Percentiles rank a stretch among this genome's conserved stretches.
Evolutionary conservation across 2,329 filamentous ascomycete genomes (phyloP).

Genomic region (Cladosporium austrohemisphaericum): DNA sequence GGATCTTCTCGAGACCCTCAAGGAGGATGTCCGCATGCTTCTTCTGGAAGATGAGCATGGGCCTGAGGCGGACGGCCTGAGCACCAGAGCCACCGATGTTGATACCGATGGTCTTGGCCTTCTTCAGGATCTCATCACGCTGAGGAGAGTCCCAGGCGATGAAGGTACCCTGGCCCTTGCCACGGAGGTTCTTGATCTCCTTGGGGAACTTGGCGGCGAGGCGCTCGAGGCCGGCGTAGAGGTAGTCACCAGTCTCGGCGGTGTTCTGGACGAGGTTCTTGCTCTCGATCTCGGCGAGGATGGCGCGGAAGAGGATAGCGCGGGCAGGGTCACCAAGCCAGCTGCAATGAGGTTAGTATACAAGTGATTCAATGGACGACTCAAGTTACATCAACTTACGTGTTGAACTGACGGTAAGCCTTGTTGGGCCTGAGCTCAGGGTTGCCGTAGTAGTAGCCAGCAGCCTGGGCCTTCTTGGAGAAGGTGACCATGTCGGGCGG

Average conservation of each 20-base stretch:
- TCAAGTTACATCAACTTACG: slow-evolving; percentile 34
- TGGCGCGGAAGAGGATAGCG: slow-evolving; percentile 79
- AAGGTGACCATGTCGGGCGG: slow-evolving; percentile 94
- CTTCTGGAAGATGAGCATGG: slow-evolving; percentile 91
- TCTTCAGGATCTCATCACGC: slow-evolving; percentile 73
- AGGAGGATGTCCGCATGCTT: slow-evolving; percentile 83
- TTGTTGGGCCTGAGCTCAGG: slow-evolving; percentile 78
- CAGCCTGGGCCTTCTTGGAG: slow-evolving; percentile 91
- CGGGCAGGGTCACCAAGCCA: slow-evolving; percentile 93
- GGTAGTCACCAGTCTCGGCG: slow-evolving; percentile 71
- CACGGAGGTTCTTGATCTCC: slow-evolving; percentile 78
- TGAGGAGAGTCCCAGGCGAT: slow-evolving; percentile 84
- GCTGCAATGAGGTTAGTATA: slow-evolving; percentile 17
- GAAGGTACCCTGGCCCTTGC: slow-evolving; percentile 85
- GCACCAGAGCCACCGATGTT: slow-evolving; percentile 84
- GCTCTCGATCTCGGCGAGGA: slow-evolving; percentile 74
- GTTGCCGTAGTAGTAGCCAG: slow-evolving; percentile 88
- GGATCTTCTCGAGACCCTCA: slow-evolving; percentile 40
- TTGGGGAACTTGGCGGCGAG: slow-evolving; percentile 69
- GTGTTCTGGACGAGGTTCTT: slow-evolving; percentile 77
- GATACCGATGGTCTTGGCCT: slow-evolving; percentile 74
- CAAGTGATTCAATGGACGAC: neutral
- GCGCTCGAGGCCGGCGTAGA: slow-evolving; percentile 65
- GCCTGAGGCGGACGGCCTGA: slow-evolving; percentile 71
- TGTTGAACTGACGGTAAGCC: slow-evolving; percentile 95